A percentile compares a stretch with the other conserved stretches of the same genome.
These are phyloP conservation scores for Leptographium flavum DNA, from an alignment of 2,329 filamentous ascomycete species.

Conservation along the genomic window DNA sequence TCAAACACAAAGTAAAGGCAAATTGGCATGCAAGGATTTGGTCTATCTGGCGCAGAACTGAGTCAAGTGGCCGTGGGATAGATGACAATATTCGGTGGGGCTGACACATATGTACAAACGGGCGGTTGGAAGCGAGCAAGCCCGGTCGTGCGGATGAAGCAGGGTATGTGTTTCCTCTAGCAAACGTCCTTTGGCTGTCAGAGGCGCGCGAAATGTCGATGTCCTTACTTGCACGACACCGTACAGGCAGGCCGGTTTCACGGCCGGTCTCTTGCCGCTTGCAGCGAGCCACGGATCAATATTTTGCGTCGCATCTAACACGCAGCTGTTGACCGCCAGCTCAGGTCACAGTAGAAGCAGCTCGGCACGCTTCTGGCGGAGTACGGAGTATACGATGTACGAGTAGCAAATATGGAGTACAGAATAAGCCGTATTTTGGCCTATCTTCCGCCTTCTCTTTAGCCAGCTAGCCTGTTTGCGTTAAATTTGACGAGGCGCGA, in stretches of 20 bases:
- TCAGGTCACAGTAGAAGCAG: neutral
- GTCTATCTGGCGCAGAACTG: neutral
- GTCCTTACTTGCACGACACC: neutral
- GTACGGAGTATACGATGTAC: neutral
- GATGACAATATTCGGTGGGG: neutral
- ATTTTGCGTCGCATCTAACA: neutral
- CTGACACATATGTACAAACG: neutral
- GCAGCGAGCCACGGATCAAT: neutral
- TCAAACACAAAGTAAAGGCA: neutral
- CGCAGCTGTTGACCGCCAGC: neutral
- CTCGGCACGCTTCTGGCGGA: too few relatives aligned
- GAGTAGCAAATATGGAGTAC: too few relatives aligned
- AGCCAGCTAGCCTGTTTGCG: slow-evolving; percentile 21
- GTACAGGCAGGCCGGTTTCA: neutral
- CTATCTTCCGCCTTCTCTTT: too few relatives aligned
- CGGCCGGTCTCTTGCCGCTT: neutral
- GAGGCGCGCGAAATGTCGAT: neutral
- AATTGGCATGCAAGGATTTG: neutral
- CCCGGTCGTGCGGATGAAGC: neutral
- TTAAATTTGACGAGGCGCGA: slow-evolving; percentile 24
- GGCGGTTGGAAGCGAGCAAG: neutral
- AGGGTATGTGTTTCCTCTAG: neutral
- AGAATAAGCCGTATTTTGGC: too few relatives aligned
- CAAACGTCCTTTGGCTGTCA: neutral
- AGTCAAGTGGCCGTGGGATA: neutral